Base-by-base conservation (phyloP, 495 filamentous ascomycete species). In the Lophiotrema nucula region DNA sequence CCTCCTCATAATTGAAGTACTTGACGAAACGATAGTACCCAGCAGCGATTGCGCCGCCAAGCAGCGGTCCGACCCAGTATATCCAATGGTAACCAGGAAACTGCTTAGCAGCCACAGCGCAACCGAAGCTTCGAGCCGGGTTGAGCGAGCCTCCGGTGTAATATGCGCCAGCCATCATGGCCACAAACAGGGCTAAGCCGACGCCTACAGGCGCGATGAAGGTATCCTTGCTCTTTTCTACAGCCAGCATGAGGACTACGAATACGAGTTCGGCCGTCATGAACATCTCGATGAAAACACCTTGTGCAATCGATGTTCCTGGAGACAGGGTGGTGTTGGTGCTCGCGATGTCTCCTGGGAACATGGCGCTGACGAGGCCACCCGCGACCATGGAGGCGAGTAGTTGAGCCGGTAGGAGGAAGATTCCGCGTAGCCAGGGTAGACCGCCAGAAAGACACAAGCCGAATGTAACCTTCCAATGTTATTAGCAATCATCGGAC, bases 221-320 rank as follows among this genome's bases (percentile, higher is more conserved):
- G 0, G 88, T n/a, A n/a, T n/a, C n/a, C n/a, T n/a, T n/a, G n/a
- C n/a, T 51, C 74, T 91, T 92, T 67, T 90, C 88, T 21, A 83
- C 84, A 3, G 88, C 88, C 47, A 92, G 72, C 78, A 92, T 88
- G 68, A 90, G 84, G 21, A 91, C 83, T 2, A 88, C 82, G 50
- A 90, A 82, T n/a, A n/a, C n/a, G 33, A 92, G 72, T 68, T 88
- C 78, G 0, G 84, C 77, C 0, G 88, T 91, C 19, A 91, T 76
- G 65, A 92, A 88, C 74, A 88, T 79, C 70, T 92, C 89, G 50
- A 92, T 86, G 67, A 90, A 80, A 6, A 88, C 69, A 5, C 87
- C 87, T 63, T 88, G 85, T 0, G 76, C 76, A 22, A 81, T 77
- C 11, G 75, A 82, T 0, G 85, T 69, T 2, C 79, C 80, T 0